Conservation (phyloP, 768 basidiomycete genomes). For the Zangia roseola region DNA sequence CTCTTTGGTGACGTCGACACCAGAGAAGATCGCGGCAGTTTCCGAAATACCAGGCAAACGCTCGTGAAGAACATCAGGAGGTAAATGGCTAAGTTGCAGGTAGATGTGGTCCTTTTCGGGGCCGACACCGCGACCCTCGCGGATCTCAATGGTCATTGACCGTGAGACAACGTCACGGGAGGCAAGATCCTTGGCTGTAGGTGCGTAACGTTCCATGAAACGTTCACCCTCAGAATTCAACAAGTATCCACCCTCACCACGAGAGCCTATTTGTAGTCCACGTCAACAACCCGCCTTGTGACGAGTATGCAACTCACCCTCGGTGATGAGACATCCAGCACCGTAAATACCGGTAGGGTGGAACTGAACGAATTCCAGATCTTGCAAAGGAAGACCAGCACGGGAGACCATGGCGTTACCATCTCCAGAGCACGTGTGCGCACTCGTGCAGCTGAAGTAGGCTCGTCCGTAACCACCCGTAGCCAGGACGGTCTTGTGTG, state of each 20-base stretch:
- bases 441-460: slow-evolving; percentile 98
- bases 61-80: slow-evolving; percentile 93
- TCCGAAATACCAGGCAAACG: slow-evolving; percentile 99
- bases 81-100: slow-evolving; percentile 95
- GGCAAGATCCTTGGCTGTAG: slow-evolving; percentile 98
- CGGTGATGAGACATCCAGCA: slow-evolving; percentile 97
- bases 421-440: slow-evolving; percentile 98
- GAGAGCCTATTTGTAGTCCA: slow-evolving; percentile 63
- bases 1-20: slow-evolving; percentile 99
- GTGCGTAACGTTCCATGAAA: slow-evolving; percentile 99
- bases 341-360: slow-evolving; percentile 99
- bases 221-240: slow-evolving; percentile 98
- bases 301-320: slow-evolving; percentile 53
- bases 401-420: slow-evolving; percentile 98
- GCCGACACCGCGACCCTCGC: slow-evolving; percentile 98
- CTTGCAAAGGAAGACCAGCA: slow-evolving; percentile 95
- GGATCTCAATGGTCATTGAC: slow-evolving; percentile 98
- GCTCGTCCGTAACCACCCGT: slow-evolving; percentile 98
- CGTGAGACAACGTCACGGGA: slow-evolving; percentile 99
- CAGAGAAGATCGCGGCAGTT: slow-evolving; percentile 97
- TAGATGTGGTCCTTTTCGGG: slow-evolving; percentile 97
- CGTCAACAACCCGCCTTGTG: neutral
- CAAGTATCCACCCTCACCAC: slow-evolving; percentile 98
- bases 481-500: slow-evolving; percentile 97
- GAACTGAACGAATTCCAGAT: slow-evolving; percentile 99